Base-by-base conservation (phyloP, 2,329 filamentous ascomycete species). In the Trichophyton equinum region DNA sequence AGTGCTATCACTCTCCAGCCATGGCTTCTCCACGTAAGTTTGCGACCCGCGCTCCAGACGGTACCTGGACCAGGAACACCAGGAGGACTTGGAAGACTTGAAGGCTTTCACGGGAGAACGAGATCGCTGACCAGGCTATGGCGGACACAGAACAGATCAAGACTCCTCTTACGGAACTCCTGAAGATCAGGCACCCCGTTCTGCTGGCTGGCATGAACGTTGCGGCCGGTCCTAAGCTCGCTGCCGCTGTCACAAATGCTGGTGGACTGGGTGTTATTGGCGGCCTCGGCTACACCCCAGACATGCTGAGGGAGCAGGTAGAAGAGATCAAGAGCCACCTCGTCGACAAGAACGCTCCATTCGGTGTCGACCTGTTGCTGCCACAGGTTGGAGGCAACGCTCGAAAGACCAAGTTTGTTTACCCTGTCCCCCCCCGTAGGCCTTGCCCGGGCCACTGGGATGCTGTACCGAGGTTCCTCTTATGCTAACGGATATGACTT, bases 121-220 rank as follows among this genome's bases (percentile, higher is more conserved):
- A 44, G 40, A n/a, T 4, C n/a, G 6, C 40, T 44, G 40, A 44
- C 27, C 4, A 7, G 40, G 40, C n/a, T 64, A 51, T 61, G 40
- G 4, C 27, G 18, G 51, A 20, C 25, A 63, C 75, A 92, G 89
- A 94, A 79, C 82, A 89, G 80, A 87, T 99, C 76, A 89, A 89
- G 72, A 99, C 94, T 60, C 85, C 89, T 67, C 81, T 91, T 70
- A 99, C 94, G 68, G 92, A 97, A 83, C 88, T 97, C 66, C 88
- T 99, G 78, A 89, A 90, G 81, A 97, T 99, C 83, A 89, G 95
- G 75, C 94, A 99, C 78, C 94, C 94, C 62, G 81, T 99, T 73
- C 80, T 99, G 71, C 86, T 99, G 64, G 94, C 94, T 69, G 94
- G 94, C 75, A 99, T 99, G 94, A 97, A 99, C 82, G 94, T 97